A percentile compares a stretch with the other conserved stretches of the same genome.
These are phyloP conservation scores for Plenodomus tracheiphilus DNA, from an alignment of 2,329 filamentous ascomycete species.

Conservation along the genomic window DNA sequence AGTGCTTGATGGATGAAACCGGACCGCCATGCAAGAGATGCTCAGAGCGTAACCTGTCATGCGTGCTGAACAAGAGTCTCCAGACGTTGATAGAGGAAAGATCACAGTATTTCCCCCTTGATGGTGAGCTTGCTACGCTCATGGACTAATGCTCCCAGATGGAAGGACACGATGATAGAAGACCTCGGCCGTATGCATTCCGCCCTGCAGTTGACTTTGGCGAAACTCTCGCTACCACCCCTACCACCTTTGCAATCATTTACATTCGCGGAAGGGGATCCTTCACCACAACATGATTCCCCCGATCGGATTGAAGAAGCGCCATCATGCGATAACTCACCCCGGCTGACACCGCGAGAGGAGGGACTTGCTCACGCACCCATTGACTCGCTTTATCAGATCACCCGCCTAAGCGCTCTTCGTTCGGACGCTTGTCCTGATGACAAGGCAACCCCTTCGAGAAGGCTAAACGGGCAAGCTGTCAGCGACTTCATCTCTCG, in stretches of 20 bases:
- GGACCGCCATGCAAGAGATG: slow-evolving; percentile 56
- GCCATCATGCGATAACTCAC: slow-evolving; percentile 38
- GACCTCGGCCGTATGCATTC: slow-evolving; percentile 39
- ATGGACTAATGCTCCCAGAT: slow-evolving; percentile 12
- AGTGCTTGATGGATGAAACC: slow-evolving; percentile 56
- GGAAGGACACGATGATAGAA: slow-evolving; percentile 27
- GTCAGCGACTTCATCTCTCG: slow-evolving; percentile 55
- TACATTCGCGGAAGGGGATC: slow-evolving; percentile 11
- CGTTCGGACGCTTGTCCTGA: slow-evolving; percentile 47
- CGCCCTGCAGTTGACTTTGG: slow-evolving; percentile 48
- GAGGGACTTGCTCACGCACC: slow-evolving; percentile 39
- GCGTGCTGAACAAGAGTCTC: slow-evolving; percentile 57
- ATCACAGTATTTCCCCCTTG: slow-evolving; percentile 22
- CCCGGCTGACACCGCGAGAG: slow-evolving; percentile 30
- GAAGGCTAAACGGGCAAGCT: slow-evolving; percentile 8
- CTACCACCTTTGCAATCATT: slow-evolving; percentile 41
- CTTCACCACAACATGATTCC: slow-evolving; percentile 34
- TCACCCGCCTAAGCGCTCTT: slow-evolving; percentile 46
- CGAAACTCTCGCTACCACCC: slow-evolving; percentile 43
- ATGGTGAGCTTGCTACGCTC: background rate
- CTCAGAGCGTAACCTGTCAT: slow-evolving; percentile 54
- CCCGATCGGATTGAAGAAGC: slow-evolving; percentile 43
- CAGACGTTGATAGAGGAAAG: slow-evolving; percentile 54
- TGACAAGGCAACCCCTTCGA: slow-evolving; percentile 24
- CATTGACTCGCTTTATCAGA: slow-evolving; percentile 55